Evolutionary conservation across 106 monocot species (phyloP), one percentile per base, ranked within the genome.

Genomic region (Acorus gramineus): DNA sequence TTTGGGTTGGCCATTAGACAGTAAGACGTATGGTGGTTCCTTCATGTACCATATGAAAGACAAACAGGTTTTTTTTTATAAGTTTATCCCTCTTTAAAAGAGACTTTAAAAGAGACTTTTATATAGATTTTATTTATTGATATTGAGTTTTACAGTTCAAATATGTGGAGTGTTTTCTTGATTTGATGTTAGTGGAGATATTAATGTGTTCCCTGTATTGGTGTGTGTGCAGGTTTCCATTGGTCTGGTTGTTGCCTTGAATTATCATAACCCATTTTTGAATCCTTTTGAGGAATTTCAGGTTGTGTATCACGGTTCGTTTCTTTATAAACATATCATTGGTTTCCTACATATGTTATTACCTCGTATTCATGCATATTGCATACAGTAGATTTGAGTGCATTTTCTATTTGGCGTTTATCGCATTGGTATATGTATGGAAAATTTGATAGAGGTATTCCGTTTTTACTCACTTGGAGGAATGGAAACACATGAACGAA

Each of bases 211-310:
- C 52, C 9, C 52, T 7, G 28, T 28, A 7, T 5, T 9, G 9
- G 9, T 52, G 52, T 10, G 51, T 72, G 42, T 84, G 77, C 73
- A 98, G 98, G 75, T 98, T 60, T 77, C 92, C 12, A 69, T 98
- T 69, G 98, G 98, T 58, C 70, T 98, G 42, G 85, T 98, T 52
- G 64, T 98, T 73, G 87, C 91, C 10, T 81, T 98, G 67, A 70
- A 91, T 79, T 98, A 98, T 74, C 91, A 50, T 7, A 98, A 92
- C 69, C 98, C 98, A 55, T 98, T 83, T 77, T 68, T 98, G 76
- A 98, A 85, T 65, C 92, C 98, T 47, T 98, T 71, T 57, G 87
- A 92, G 75, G 98, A 98, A 76, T 98, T 87, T 63, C 98, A 98
- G 91, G 98, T 98, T 66, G 59, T 49, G 2, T 14, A 50, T 9